phyloP scores from a whole-genome alignment of 768 basidiomycete genomes.

The Leccinum imitatum region DNA sequence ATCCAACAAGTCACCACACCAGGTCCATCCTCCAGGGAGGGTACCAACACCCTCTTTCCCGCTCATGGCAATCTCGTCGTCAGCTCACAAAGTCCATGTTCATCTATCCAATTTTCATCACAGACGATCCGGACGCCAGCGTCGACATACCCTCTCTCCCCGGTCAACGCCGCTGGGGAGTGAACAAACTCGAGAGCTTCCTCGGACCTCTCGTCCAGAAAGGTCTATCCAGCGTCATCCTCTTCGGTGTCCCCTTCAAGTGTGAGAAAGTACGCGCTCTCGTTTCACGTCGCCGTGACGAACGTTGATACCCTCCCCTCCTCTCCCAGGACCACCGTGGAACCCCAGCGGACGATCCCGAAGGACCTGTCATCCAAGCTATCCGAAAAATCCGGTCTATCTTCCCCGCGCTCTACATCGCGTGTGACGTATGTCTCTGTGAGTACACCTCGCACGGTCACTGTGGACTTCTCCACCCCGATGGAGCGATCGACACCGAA shows the following conservation, averaged over 20 bases:
- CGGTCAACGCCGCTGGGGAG: constrained; percentile 90
- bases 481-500: constrained; percentile 74
- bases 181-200: constrained; percentile 90
- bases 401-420: constrained; percentile 86
- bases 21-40: constrained; percentile 89
- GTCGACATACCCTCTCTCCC: constrained; percentile 77
- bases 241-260: constrained; percentile 90
- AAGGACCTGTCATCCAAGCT: constrained; percentile 93
- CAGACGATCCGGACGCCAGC: constrained; percentile 87
- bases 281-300: neutral
- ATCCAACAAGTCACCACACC: neutral
- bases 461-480: constrained; percentile 76
- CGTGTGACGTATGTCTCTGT: constrained; percentile 97
- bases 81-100: constrained; percentile 88
- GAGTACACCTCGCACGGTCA: constrained; percentile 99
- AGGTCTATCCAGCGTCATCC: constrained; percentile 87
- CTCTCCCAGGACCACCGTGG: constrained; percentile 69
- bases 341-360: constrained; percentile 84
- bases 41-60: constrained; percentile 87
- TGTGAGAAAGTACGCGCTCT: constrained; percentile 61
- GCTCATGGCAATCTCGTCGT: constrained; percentile 82
- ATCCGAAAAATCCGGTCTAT: constrained; percentile 72
- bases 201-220: constrained; percentile 85
- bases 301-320: neutral
- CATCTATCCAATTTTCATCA: constrained; percentile 99